A percentile compares a stretch with the other conserved stretches of the same genome.
These are phyloP conservation scores for Austroboletus sp. DNA, from an alignment of 1,284 basidiomycete genomes.

Conservation along the genomic window DNA sequence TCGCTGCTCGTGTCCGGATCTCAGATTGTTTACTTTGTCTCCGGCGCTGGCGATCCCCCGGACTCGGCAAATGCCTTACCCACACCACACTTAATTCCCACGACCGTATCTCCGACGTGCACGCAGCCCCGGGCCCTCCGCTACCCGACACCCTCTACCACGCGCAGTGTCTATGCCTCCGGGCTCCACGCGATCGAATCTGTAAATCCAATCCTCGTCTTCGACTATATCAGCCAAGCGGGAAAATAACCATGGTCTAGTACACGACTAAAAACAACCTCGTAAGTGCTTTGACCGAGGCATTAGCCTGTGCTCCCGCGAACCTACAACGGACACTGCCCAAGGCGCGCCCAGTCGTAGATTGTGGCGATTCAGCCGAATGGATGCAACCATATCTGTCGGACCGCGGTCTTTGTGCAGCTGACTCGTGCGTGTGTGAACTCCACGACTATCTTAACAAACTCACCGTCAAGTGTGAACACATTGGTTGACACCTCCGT, in stretches of 20 bases:
- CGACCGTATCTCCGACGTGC: slow-evolving; percentile 6
- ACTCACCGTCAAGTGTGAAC: neutral
- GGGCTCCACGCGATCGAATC: neutral
- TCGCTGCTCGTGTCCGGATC: slow-evolving; percentile 16
- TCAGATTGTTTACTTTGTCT: slow-evolving; percentile 32
- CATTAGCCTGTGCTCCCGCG: neutral
- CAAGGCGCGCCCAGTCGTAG: too few species aligned
- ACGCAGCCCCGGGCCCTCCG: slow-evolving; percentile 15
- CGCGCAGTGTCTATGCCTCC: slow-evolving; percentile 13
- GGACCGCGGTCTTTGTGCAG: neutral
- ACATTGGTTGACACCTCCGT: too few species aligned
- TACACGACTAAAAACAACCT: neutral
- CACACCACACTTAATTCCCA: neutral
- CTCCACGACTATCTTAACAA: neutral
- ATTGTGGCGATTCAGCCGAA: neutral
- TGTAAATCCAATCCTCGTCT: neutral
- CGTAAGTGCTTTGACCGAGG: too few species aligned
- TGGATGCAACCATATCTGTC: neutral
- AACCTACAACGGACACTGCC: neutral
- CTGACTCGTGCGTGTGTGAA: neutral
- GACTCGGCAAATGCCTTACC: slow-evolving; percentile 26
- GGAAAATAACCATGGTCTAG: neutral
- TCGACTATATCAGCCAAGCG: neutral
- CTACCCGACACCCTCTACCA: slow-evolving; percentile 11
- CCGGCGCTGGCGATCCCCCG: slow-evolving; percentile 31